Conservation (phyloP, 2,329 filamentous ascomycete species). For the Colletotrichum sp. region DNA sequence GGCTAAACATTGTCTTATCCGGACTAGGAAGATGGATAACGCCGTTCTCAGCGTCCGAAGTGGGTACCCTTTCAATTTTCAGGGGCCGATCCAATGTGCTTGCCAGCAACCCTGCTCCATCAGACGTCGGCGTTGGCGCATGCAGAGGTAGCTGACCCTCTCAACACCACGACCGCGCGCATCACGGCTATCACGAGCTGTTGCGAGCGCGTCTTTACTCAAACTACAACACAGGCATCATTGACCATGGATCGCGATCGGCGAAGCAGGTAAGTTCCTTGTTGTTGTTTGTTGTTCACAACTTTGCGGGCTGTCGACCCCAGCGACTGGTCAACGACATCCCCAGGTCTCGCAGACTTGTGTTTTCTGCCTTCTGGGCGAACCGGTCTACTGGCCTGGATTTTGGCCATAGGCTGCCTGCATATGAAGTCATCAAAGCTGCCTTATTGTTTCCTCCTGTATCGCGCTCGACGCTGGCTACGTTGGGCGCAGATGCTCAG, state of each 20-base stretch:
- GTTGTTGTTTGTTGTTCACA: background rate
- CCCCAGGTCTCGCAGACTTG: background rate
- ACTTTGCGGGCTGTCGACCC: background rate
- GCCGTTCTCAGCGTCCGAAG: background rate
- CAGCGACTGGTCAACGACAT: background rate
- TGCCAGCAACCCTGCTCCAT: constrained; percentile 13
- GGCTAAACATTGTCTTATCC: background rate
- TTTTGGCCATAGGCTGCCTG: background rate
- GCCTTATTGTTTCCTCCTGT: background rate
- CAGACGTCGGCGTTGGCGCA: constrained; percentile 13
- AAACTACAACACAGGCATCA: background rate
- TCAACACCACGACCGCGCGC: constrained; percentile 4
- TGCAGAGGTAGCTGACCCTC: background rate
- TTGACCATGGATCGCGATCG: constrained; percentile 41
- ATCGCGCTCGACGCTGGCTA: background rate
- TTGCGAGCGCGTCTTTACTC: background rate
- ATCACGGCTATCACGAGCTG: background rate
- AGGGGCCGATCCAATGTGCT: background rate
- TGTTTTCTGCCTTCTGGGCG: background rate
- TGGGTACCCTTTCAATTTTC: constrained; percentile 1
- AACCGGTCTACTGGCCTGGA: background rate
- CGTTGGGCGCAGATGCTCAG: background rate
- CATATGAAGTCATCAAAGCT: background rate
- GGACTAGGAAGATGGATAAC: background rate
- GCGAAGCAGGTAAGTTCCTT: constrained; percentile 36